phyloP scores from a whole-genome alignment of 768 basidiomycete species.

The Mrakia frigida region DNA sequence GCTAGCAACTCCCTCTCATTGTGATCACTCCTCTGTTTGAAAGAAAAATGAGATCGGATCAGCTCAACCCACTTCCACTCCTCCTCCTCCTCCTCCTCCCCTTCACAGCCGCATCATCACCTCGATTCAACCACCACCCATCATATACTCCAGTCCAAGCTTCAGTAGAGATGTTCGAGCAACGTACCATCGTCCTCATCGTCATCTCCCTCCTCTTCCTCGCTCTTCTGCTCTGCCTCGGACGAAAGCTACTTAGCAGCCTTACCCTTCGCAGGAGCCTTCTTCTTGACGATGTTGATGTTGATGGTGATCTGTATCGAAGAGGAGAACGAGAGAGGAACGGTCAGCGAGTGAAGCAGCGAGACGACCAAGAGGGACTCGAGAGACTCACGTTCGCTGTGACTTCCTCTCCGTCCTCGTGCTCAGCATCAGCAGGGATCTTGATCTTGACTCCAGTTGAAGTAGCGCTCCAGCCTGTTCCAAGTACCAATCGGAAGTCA shows the following conservation, averaged over 20 bases:
- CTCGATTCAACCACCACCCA: too few species aligned
- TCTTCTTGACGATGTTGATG: constrained; percentile 1
- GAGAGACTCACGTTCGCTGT: not conserved
- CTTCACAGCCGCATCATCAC: too few species aligned
- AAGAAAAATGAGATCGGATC: too few species aligned
- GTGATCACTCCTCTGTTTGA: too few species aligned
- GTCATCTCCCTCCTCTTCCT: not conserved
- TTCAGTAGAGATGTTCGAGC: too few species aligned
- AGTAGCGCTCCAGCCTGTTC: not conserved
- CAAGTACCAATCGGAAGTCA: not conserved
- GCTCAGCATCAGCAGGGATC: not conserved
- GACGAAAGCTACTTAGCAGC: not conserved
- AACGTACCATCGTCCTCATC: too few species aligned
- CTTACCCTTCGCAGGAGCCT: not conserved
- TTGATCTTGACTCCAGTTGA: not conserved
- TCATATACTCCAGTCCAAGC: too few species aligned
- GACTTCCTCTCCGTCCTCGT: not conserved
- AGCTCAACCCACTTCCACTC: too few species aligned
- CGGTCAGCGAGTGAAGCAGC: not conserved
- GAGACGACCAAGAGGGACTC: too few species aligned
- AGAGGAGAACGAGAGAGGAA: not conserved
- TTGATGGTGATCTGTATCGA: not conserved
- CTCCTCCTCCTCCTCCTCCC: too few species aligned
- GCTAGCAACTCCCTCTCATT: too few species aligned
- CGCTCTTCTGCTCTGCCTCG: not conserved